These are phyloP conservation scores for Pugionium cornutum DNA, from an alignment of 345 rosid species.

Conservation along the genomic window DNA sequence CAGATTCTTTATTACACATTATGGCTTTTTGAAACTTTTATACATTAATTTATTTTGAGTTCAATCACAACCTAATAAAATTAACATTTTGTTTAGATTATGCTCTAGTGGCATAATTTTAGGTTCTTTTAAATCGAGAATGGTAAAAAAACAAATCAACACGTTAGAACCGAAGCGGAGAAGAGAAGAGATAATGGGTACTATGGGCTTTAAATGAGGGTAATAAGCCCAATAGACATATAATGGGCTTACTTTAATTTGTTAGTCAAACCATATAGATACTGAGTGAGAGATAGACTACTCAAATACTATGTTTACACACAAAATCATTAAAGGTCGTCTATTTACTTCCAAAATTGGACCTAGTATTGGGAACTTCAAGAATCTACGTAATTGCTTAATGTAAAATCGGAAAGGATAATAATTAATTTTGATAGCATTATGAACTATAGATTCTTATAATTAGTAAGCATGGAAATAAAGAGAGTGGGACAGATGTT, in stretches of 20 bases:
- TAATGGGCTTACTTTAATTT: background rate
- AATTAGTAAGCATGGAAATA: slow-evolving; percentile 36
- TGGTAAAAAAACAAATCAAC: no score
- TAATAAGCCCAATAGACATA: background rate
- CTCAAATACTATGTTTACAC: background rate
- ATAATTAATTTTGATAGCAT: slow-evolving; percentile 24
- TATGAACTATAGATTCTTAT: slow-evolving; percentile 23
- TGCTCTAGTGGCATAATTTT: no score
- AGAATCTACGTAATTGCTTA: slow-evolving; percentile 36
- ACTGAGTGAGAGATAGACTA: background rate
- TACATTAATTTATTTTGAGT: no score
- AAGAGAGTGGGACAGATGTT: slow-evolving; percentile 28
- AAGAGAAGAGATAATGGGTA: background rate
- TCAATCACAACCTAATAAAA: no score
- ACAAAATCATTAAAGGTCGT: slow-evolving; percentile 19
- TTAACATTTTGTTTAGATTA: no score
- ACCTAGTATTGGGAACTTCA: slow-evolving; percentile 22
- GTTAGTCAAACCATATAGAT: background rate
- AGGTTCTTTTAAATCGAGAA: no score
- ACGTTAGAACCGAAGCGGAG: no score
- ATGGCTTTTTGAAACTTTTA: background rate
- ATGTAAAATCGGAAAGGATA: slow-evolving; percentile 28
- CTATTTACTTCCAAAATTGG: slow-evolving; percentile 19
- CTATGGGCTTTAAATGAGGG: background rate
- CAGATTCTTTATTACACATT: background rate